Base-by-base conservation (phyloP, 1,139 yeast species). In the Schwanniomyces etchellsii region DNA sequence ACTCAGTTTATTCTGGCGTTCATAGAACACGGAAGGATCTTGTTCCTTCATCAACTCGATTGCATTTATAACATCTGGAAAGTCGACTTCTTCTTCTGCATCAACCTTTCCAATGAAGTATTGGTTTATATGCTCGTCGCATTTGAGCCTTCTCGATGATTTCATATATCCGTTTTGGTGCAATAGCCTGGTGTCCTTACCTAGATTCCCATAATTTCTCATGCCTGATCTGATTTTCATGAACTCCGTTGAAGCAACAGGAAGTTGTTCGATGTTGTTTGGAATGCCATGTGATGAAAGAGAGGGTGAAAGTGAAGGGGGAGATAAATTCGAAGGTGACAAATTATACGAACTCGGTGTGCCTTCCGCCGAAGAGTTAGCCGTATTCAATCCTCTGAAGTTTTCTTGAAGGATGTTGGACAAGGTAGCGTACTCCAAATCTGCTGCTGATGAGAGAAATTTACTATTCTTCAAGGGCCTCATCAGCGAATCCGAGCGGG, bases 361-460 rank as follows among this genome's bases (percentile, higher is more conserved):
- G 3, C 65, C 67, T 37, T 63, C 72, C 26, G 55, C 59, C 14
- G 68, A 58, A 1, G 69, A 59, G 3, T 52, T 36, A 31, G 44
- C 44, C 30, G 46, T 35, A 20, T 20, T n/a, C 7, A 10, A n/a
- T 23, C 14, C 14, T 32, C 49, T 53, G 33, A 60, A 51, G 35
- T 70, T 77, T 37, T 76, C 80, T 31, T 70, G 79, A 22, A 82
- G 68, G 31, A 85, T 82, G 39, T 71, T 77, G n/a, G 93, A 81
- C 25, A 86, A 57, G 2, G 85, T 78, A 4, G 85, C 70, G 47
- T 85, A 84, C 46, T 86, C 96, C 39, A 80, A 62, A 46, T 82
- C 84, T 0, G 91, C 89, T 0, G 95, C 91, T 11, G 78, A 63
- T 1, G 93, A 81, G 37, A 82, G 58, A 48, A 85, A 79, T 33